Evolutionary conservation across 2,329 filamentous ascomycete genomes (phyloP), one percentile per base, ranked within the genome.

Genomic region (Pseudogymnoascus sp.): DNA sequence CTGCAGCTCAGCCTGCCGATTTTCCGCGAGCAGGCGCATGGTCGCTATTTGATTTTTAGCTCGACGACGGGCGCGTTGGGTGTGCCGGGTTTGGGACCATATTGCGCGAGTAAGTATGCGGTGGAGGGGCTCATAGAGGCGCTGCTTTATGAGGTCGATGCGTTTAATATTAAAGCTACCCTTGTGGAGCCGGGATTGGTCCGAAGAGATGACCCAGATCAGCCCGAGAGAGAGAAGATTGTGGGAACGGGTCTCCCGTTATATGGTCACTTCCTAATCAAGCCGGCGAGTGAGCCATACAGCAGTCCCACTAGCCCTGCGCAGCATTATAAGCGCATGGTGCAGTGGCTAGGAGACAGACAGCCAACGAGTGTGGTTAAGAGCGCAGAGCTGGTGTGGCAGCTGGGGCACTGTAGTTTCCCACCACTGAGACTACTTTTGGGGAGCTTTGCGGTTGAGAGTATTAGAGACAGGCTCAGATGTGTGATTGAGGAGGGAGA

Each of bases 51-150:
- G 61, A 96, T 98, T 67, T 97, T 98, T 78, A 96, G 92, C 73
- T 95, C 90, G 7, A 97, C 92, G 0, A 90, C 90, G 34, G 95
- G 95, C 4, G 91, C 93, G 0, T 82, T 97, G n/a, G 95, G 93
- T 1, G 92, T 98, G 0, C 95, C 95, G 0, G 95, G 95, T 0
- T 78, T 98, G 5, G 93, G 93, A 0, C 93, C 93, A 0, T 98
- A 96, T 73, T 98, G 93, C 76, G 95, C 95, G 1, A 96, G 92
- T 14, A 99, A 98, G 75, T 98, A 97, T 76, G 95, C 95, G 0
- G 92, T 96, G 3, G 95, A 99, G 74, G 95, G 93, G 0, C 80
- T 99, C 63, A 92, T 98, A 70, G 95, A 99, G 76, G 93, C 91
- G 14, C 93, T 99, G 90, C 83, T 97, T 14, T 98, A 98, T 76